Conservation (phyloP, 2,329 filamentous ascomycete genomes). For the Keithomyces neogunnii region DNA sequence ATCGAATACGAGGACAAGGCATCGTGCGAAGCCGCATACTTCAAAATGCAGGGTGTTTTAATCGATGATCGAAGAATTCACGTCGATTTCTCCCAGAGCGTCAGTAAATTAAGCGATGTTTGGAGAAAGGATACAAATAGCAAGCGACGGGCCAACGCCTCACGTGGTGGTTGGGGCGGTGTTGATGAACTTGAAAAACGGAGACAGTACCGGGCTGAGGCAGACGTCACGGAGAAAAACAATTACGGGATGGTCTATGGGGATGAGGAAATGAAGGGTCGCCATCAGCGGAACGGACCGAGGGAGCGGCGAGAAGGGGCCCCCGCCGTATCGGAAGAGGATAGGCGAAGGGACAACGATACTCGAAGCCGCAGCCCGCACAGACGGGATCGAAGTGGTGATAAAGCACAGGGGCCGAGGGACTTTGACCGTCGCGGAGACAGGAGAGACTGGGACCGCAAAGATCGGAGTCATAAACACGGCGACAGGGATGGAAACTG, state of each 20-base stretch:
- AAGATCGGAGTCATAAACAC: slow-evolving; percentile 10
- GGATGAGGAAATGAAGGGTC: slow-evolving; percentile 55
- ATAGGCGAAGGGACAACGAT: not conserved
- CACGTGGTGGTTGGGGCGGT: slow-evolving; percentile 78
- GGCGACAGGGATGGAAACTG: slow-evolving; percentile 21
- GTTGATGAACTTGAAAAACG: slow-evolving; percentile 82
- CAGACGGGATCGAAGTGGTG: slow-evolving; percentile 25
- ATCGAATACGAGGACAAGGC: slow-evolving; percentile 93
- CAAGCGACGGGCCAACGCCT: slow-evolving; percentile 55
- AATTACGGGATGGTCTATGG: slow-evolving; percentile 78
- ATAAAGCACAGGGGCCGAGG: slow-evolving; percentile 19
- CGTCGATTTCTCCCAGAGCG: slow-evolving; percentile 96
- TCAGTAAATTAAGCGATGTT: slow-evolving; percentile 74
- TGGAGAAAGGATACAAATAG: slow-evolving; percentile 82
- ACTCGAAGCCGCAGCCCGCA: not conserved
- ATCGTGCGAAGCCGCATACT: slow-evolving; percentile 90
- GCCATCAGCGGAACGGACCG: slow-evolving; percentile 32
- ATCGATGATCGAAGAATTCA: slow-evolving; percentile 98
- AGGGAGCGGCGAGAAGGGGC: slow-evolving; percentile 15
- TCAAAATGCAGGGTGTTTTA: slow-evolving; percentile 96
- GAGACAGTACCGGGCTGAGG: slow-evolving; percentile 74
- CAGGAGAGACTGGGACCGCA: slow-evolving; percentile 13
- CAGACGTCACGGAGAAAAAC: slow-evolving; percentile 33
- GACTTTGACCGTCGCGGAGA: slow-evolving; percentile 17
- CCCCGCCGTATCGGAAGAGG: slow-evolving; percentile 7